These are phyloP conservation scores for Didymella exigua DNA, from an alignment of 2,329 filamentous ascomycete species.

Conservation along the genomic window DNA sequence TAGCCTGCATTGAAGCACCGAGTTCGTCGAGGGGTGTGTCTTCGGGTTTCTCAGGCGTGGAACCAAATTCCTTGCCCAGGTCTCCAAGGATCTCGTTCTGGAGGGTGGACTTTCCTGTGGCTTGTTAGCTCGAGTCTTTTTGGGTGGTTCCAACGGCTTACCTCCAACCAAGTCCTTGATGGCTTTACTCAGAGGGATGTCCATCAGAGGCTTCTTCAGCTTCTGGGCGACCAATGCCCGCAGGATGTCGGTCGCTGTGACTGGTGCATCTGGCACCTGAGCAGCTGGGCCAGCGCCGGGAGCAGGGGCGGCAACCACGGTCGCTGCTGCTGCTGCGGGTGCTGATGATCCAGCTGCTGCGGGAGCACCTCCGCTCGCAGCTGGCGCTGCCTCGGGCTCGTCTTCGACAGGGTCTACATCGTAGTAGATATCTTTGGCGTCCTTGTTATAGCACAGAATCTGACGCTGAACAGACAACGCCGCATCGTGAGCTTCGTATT, in stretches of 20 bases:
- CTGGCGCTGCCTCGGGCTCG: slow-evolving; percentile 60
- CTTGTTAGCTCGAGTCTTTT: slow-evolving; percentile 10
- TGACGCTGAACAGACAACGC: slow-evolving; percentile 95
- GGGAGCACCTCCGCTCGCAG: slow-evolving; percentile 51
- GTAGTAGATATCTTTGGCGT: slow-evolving; percentile 99
- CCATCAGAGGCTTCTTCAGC: slow-evolving; percentile 88
- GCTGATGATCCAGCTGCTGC: slow-evolving; percentile 54
- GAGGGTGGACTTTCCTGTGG: slow-evolving; percentile 89
- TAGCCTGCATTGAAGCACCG: slow-evolving; percentile 92
- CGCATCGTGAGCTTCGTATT: slow-evolving; percentile 98
- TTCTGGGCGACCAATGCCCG: slow-evolving; percentile 92
- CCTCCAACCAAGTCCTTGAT: slow-evolving; percentile 98
- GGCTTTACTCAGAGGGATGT: slow-evolving; percentile 91
- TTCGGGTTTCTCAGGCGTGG: slow-evolving; percentile 97
- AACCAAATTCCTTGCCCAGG: slow-evolving; percentile 96
- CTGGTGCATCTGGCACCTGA: slow-evolving; percentile 82
- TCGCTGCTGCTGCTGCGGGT: slow-evolving; percentile 58
- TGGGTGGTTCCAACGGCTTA: slow-evolving; percentile 48
- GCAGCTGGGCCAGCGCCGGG: slow-evolving; percentile 82
- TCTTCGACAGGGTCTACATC: slow-evolving; percentile 96
- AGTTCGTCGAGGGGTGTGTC: slow-evolving; percentile 96
- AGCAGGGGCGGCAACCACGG: slow-evolving; percentile 62
- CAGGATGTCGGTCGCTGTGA: slow-evolving; percentile 87
- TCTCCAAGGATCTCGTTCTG: slow-evolving; percentile 99
- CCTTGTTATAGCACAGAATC: slow-evolving; percentile 99